phyloP scores from a whole-genome alignment of 2,329 filamentous ascomycete species.

The Colletotrichum somersetense region DNA sequence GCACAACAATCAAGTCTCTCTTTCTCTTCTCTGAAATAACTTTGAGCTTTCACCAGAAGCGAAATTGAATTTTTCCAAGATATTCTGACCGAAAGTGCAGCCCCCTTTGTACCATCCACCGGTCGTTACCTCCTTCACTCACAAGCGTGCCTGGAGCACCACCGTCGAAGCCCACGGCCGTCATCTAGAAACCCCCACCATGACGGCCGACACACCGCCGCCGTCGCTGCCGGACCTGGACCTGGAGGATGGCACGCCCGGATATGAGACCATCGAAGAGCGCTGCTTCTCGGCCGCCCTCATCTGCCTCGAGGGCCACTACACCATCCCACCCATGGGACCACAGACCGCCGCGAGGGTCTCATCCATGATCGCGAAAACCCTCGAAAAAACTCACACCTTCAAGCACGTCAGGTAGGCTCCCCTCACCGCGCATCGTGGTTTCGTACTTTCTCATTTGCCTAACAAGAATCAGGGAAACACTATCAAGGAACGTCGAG shows the following conservation, averaged over 20 bases:
- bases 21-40: not conserved
- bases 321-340: slow-evolving; percentile 69
- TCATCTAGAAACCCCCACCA: slow-evolving; percentile 18
- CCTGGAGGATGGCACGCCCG: slow-evolving; percentile 46
- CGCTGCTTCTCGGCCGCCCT: slow-evolving; percentile 71
- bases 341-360: slow-evolving; percentile 67
- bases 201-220: slow-evolving; percentile 38
- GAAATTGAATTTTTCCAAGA: not conserved
- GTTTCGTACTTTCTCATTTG: slow-evolving; percentile 22
- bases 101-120: not conserved
- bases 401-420: slow-evolving; percentile 70
- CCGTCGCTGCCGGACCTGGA: slow-evolving; percentile 37
- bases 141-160: not conserved
- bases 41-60: not conserved
- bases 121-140: not conserved
- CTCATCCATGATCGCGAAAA: slow-evolving; percentile 69
- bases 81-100: not conserved
- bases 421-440: not conserved
- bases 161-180: not conserved
- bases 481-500: slow-evolving; percentile 71
- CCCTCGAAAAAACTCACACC: slow-evolving; percentile 73
- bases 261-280: slow-evolving; percentile 71
- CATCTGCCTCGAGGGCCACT: slow-evolving; percentile 73
- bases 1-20: slow-evolving; percentile 1
- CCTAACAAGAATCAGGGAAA: slow-evolving; percentile 59